Base-by-base conservation (phyloP, 139 green algal genomes). In the Chlamydomonas sphaeroides region DNA sequence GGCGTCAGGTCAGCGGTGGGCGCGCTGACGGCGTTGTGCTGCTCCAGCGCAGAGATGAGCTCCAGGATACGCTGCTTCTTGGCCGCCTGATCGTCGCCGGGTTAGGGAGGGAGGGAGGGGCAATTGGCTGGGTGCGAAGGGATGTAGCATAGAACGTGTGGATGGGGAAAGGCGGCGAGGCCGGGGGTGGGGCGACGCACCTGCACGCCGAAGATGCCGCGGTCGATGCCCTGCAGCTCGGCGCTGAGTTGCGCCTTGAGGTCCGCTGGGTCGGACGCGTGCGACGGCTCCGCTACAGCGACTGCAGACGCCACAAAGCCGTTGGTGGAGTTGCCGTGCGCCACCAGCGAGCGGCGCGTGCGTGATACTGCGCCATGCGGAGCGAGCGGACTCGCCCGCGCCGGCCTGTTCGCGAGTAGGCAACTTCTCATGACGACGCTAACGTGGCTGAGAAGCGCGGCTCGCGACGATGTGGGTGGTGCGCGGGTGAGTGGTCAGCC, bases 171-270 rank as follows among this genome's bases (percentile, higher is more conserved):
- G 45, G 45, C 45, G 45, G 45, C 45, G 45, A 21, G 10, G 45
- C 45, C 10, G 45, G 51, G 51, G 21, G 51, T 61, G 20, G 51
- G 17, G 20, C 25, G 23, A 86, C 85, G 51, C 35, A 89, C 88
- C 71, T 73, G 80, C 26, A 90, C 78, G 5, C 91, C 91, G 57
- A 93, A 94, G 49, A 94, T 93, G 68, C 91, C 91, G 0, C 89
- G 85, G 35, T 94, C 84, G 7, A 87, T 39, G 0, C 88, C 91
- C 18, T 79, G n/a, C 20, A 94, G 49, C 32, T 75, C 78, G 8
- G 68, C 56, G 5, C 53, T 11, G 7, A 92, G 68, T 36, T 88
- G 38, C 14, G 59, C 17, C 79, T 92, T 92, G 3, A 92, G n/a
- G 7, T 63, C 66, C 11, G 61, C 10, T 25, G 59, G 38, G 3